Percentiles rank a stretch among this genome's conserved stretches.
Conservation (phyloP, 179 eudicot genomes). For the Pouteria campechiana region DNA sequence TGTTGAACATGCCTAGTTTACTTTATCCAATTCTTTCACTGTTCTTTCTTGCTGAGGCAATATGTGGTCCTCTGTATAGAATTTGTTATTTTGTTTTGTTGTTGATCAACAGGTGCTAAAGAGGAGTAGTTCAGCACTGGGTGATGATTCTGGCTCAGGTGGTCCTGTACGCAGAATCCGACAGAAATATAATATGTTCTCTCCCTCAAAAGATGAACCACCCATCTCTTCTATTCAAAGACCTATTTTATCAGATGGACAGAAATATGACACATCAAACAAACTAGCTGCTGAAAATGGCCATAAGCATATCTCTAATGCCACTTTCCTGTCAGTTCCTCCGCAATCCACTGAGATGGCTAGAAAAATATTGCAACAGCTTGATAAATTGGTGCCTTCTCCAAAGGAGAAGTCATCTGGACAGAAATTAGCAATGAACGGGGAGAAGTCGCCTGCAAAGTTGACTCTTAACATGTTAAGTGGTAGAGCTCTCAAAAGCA, state of each 20-base stretch:
- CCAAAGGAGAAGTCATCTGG: slow-evolving; percentile 55
- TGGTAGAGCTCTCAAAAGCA: slow-evolving; percentile 45
- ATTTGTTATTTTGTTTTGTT: not conserved
- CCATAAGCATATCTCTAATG: slow-evolving; percentile 20
- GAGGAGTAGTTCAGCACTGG: slow-evolving; percentile 69
- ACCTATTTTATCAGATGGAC: slow-evolving; percentile 9
- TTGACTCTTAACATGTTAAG: slow-evolving; percentile 30
- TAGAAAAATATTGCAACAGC: slow-evolving; percentile 60
- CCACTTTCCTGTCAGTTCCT: slow-evolving; percentile 48
- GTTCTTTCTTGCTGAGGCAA: no score
- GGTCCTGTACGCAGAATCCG: slow-evolving; percentile 86
- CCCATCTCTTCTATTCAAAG: slow-evolving; percentile 16
- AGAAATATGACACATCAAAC: slow-evolving; percentile 15
- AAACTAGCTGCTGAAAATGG: slow-evolving; percentile 8
- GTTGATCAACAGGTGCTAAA: slow-evolving; percentile 59
- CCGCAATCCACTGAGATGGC: slow-evolving; percentile 70
- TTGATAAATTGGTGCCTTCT: slow-evolving; percentile 54
- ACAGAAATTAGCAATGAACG: slow-evolving; percentile 18
- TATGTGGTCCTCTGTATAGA: no score
- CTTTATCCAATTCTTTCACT: no score
- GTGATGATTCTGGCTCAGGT: slow-evolving; percentile 64
- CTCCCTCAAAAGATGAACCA: slow-evolving; percentile 24
- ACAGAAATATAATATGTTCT: slow-evolving; percentile 70
- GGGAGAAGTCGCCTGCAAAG: slow-evolving; percentile 27
- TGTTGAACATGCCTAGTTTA: no score